A percentile compares a stretch with the other conserved stretches of the same genome.
phyloP scores from a whole-genome alignment of 176 grass and related monocot species.

The Cenchrus fungigraminus region DNA sequence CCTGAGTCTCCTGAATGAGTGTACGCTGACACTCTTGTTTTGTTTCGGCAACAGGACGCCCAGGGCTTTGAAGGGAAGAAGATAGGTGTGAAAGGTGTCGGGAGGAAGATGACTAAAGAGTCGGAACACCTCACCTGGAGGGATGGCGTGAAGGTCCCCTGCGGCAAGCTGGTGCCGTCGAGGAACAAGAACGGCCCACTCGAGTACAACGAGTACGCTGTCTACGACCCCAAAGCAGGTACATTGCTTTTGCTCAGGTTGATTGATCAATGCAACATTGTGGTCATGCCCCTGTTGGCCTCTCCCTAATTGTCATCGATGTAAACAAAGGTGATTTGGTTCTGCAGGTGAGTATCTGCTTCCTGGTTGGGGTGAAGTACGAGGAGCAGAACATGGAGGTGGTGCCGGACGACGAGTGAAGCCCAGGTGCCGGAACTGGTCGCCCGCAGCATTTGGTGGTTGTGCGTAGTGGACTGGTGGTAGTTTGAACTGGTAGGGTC shows the following conservation, averaged over 20 bases:
- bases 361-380: conserved; percentile 79
- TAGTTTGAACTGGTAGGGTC: neutral
- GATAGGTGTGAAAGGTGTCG: conserved; percentile 59
- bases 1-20: neutral
- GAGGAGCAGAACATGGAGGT: conserved; percentile 80
- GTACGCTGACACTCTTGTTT: neutral
- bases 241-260: neutral
- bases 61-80: conserved; percentile 58
- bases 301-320: neutral
- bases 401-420: conserved; percentile 47
- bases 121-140: conserved; percentile 77
- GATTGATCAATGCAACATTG: too few species aligned
- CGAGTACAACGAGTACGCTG: conserved; percentile 82
- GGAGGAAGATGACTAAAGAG: conserved; percentile 70
- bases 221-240: conserved; percentile 88
- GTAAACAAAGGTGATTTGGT: neutral
- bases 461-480: neutral
- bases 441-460: neutral
- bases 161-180: conserved; percentile 72
- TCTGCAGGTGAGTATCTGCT: conserved; percentile 72
- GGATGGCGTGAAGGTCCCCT: conserved; percentile 75
- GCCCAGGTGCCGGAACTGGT: neutral
- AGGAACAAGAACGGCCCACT: conserved; percentile 59
- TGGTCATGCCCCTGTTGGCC: neutral
- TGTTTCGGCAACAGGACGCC: conserved; percentile 38